Conservation (phyloP, 768 basidiomycete genomes). For the Lyophyllum decastes region DNA sequence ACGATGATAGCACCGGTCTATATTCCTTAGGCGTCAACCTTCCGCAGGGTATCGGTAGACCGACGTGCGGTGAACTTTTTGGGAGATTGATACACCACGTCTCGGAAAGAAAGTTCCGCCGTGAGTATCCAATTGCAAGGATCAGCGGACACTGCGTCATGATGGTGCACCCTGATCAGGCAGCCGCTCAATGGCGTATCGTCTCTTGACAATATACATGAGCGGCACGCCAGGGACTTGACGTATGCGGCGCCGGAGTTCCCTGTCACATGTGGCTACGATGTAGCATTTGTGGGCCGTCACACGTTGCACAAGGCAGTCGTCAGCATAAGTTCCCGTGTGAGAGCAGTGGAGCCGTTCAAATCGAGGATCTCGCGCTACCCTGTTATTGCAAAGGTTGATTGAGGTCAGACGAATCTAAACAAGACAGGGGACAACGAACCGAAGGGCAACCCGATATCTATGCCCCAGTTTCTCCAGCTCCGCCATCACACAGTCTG, state of each 20-base stretch:
- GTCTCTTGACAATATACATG: slow-evolving; percentile 93
- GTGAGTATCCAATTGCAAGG: neutral
- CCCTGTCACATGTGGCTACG: slow-evolving; percentile 97
- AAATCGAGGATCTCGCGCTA: slow-evolving; percentile 96
- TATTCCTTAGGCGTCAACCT: neutral
- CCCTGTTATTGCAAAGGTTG: slow-evolving; percentile 46
- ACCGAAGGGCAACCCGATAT: slow-evolving; percentile 94
- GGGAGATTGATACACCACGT: neutral
- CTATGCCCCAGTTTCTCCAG: slow-evolving; percentile 96
- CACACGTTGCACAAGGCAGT: slow-evolving; percentile 96
- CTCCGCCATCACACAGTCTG: slow-evolving; percentile 98
- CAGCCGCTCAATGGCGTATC: slow-evolving; percentile 92
- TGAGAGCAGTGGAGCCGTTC: slow-evolving; percentile 93
- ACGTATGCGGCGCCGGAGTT: slow-evolving; percentile 87
- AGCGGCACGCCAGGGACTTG: slow-evolving; percentile 92
- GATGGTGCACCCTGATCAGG: slow-evolving; percentile 92
- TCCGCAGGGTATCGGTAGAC: neutral
- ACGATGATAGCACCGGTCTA: neutral
- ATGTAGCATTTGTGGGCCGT: slow-evolving; percentile 95
- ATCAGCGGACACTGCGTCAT: slow-evolving; percentile 24
- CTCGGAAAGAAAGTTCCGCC: neutral
- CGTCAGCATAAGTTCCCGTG: slow-evolving; percentile 97
- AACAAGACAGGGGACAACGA: slow-evolving; percentile 24
- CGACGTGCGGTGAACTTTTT: neutral
- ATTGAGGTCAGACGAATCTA: neutral